Evolutionary conservation across 441 rosid genomes (phyloP).

Genomic region (Omphalea diandra): DNA sequence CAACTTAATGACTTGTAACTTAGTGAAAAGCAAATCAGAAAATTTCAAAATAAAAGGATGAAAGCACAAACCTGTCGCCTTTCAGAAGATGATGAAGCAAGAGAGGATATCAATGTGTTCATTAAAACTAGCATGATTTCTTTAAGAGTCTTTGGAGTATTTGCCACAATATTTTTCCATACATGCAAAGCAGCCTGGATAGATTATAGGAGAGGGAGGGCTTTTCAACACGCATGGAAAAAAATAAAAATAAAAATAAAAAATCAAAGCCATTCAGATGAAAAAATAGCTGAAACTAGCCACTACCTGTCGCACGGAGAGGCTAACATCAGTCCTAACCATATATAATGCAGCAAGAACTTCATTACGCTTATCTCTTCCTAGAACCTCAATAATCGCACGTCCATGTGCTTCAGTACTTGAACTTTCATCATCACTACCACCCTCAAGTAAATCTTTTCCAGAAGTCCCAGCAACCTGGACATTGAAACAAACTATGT

Average conservation of each 20-base stretch:
- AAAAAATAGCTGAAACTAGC: constrained; percentile 20
- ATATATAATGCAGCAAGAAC: constrained; percentile 97
- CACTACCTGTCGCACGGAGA: constrained; percentile 98
- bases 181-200: constrained; percentile 97
- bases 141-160: constrained; percentile 97
- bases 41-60: neutral
- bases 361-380: constrained; percentile 96
- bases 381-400: constrained; percentile 97
- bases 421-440: constrained; percentile 99
- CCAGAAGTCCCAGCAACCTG: constrained; percentile 99
- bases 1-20: neutral
- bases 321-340: constrained; percentile 98
- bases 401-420: constrained; percentile 99
- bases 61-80: constrained; percentile 84
- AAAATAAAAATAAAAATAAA: no score
- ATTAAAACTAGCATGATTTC: constrained; percentile 98
- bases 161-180: constrained; percentile 99
- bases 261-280: constrained; percentile 1
- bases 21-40: neutral
- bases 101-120: constrained; percentile 90
- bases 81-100: constrained; percentile 94
- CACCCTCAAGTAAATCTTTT: constrained; percentile 98
- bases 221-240: neutral
- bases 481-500: constrained; percentile 11
- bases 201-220: neutral